Evolutionary conservation across 2,329 filamentous ascomycete genomes (phyloP).

Genomic region (Botrytis cinerea): DNA sequence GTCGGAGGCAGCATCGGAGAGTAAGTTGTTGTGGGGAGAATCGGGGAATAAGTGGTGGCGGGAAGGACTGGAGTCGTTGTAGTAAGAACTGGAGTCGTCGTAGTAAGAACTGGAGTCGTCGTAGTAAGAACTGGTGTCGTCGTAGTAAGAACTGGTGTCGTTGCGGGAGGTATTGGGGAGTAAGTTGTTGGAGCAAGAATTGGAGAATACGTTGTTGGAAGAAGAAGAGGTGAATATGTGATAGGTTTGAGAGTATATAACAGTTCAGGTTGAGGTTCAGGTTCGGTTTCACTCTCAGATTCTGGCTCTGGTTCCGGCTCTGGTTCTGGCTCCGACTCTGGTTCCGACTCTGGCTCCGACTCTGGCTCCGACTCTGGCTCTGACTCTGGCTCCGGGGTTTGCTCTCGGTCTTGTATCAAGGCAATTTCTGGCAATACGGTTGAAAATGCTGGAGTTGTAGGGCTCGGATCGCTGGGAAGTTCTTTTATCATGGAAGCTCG

Average conservation of each 20-base stretch:
- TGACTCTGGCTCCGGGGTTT: slow-evolving; percentile 31
- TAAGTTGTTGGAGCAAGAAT: slow-evolving; percentile 14
- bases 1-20: not conserved
- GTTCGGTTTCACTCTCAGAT: slow-evolving; percentile 23
- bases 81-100: not conserved
- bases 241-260: slow-evolving; percentile 40
- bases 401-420: slow-evolving; percentile 38
- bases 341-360: slow-evolving; percentile 3
- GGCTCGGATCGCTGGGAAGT: slow-evolving; percentile 37
- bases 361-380: slow-evolving; percentile 21
- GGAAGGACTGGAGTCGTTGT: not conserved
- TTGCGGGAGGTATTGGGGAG: not conserved
- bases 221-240: slow-evolving; percentile 39
- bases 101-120: slow-evolving; percentile 16
- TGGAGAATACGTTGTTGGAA: slow-evolving; percentile 28
- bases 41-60: not conserved
- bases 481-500: slow-evolving; percentile 37
- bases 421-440: slow-evolving; percentile 38
- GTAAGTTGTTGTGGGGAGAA: not conserved
- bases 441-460: slow-evolving; percentile 39
- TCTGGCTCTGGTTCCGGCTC: slow-evolving; percentile 9
- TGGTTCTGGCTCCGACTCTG: slow-evolving; percentile 2
- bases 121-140: slow-evolving; percentile 15
- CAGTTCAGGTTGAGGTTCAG: slow-evolving; percentile 32
- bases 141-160: slow-evolving; percentile 16